Conservation (phyloP, 495 filamentous ascomycete species). For the Sphaerosporella brunnea region DNA sequence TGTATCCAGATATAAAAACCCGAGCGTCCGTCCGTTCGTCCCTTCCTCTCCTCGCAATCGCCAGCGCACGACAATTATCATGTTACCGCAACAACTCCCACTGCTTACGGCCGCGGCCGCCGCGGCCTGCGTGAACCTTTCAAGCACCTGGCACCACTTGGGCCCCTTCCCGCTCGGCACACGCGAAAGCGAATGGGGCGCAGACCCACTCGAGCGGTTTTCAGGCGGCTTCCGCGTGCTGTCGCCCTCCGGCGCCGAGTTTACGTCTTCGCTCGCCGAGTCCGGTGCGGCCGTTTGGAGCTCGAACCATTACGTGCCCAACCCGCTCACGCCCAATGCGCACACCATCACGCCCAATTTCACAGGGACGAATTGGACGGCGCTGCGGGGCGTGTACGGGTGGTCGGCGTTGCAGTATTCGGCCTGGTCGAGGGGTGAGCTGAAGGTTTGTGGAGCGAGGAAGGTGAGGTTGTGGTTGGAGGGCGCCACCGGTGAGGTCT, state of each 20-base stretch:
- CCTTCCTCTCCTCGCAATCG: too few species aligned
- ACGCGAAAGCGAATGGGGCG: slow-evolving; percentile 21
- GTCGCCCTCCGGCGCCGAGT: not conserved
- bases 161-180: slow-evolving; percentile 46
- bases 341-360: slow-evolving; percentile 28
- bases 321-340: not conserved
- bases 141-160: slow-evolving; percentile 34
- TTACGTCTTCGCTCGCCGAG: not conserved
- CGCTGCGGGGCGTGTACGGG: slow-evolving; percentile 38
- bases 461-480: not conserved
- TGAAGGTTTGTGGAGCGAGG: slow-evolving; percentile 26
- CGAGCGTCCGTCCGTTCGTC: too few species aligned
- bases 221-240: not conserved
- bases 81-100: too few species aligned
- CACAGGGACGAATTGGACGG: slow-evolving; percentile 34
- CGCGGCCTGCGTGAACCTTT: not conserved
- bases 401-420: slow-evolving; percentile 45
- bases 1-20: too few species aligned
- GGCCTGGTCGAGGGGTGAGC: slow-evolving; percentile 38
- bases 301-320: too few species aligned
- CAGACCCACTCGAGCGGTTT: not conserved
- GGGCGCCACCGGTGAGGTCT: not conserved
- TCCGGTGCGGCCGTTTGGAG: not conserved
- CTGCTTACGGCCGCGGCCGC: too few species aligned
- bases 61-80: too few species aligned